Evolutionary conservation across 1,284 basidiomycete genomes (phyloP), one percentile per base, ranked within the genome.

Genomic region (Farysia itapuensis): DNA sequence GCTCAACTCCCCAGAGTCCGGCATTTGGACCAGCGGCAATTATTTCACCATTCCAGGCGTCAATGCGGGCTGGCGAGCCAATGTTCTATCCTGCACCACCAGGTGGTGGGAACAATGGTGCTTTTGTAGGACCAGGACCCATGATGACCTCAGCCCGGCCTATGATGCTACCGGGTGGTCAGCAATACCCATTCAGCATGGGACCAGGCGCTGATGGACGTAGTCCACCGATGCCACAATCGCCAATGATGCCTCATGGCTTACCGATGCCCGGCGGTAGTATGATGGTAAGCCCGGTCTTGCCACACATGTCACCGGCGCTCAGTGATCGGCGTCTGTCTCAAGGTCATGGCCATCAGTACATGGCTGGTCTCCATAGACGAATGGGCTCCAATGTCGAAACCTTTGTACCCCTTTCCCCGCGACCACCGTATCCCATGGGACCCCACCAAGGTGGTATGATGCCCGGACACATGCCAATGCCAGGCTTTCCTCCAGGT

Each of bases 1-100:
- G 49, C 11, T 54, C 56, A 18, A 59, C 50, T 14, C 64, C 47
- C 20, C 60, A 56, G 20, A 63, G 59, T 33, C 59, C 59, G 4
- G 52, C 49, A 15, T 58, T 56, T 22, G 61, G 57, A 15, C 45
- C 57, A 2, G 19, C 58, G 19, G 39, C 44, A n/a, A 40, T 53
- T 16, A 42, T 41, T 7, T 41, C 42, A 1, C 48, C 39, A 18
- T 36, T 43, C 29, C 41, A 48, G 12, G 36, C 43, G 7, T 37
- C 52, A 15, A 51, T 64, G 46, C 56, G 50, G 18, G 47, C 44
- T 25, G 51, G 47, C 5, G 56, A 56, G 20, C 48, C 63, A 6
- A 42, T 51, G 29, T 63, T 57, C 39, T 59, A 57, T 18, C 52
- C 49, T 1, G 51, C 19, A 20, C 34, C 34, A 8, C 13, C 9